Evolutionary conservation across 1,284 basidiomycete genomes (phyloP).

Genomic region (Spongiforma sp.): DNA sequence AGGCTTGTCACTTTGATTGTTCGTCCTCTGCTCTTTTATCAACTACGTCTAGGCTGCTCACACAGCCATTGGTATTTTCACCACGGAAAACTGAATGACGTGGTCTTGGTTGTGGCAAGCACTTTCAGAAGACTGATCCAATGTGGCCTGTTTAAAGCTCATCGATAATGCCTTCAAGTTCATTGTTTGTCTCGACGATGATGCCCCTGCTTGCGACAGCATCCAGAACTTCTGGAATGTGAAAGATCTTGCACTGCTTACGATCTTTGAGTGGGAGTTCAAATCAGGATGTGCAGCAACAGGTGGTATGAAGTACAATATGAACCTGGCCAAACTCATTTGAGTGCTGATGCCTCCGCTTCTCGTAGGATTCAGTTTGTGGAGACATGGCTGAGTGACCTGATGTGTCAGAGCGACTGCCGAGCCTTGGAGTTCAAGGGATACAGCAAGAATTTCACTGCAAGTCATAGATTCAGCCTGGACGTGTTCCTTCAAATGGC

Average conservation of each 20-base stretch:
- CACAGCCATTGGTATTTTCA: conserved; percentile 81
- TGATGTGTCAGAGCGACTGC: conserved; percentile 99
- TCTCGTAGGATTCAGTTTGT: conserved; percentile 88
- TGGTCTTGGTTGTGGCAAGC: conserved; percentile 83
- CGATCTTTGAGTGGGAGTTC: conserved; percentile 78
- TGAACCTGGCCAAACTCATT: conserved; percentile 93
- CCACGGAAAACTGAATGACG: conserved; percentile 93
- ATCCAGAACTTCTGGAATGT: conserved; percentile 16
- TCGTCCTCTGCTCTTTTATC: not conserved
- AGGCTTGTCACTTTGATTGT: conserved; percentile 54
- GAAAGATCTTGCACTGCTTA: conserved; percentile 83
- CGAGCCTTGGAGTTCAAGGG: conserved; percentile 88
- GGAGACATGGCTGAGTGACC: conserved; percentile 91
- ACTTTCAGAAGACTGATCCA: conserved; percentile 71
- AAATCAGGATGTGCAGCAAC: conserved; percentile 96
- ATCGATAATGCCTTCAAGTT: conserved; percentile 93
- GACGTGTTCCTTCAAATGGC: conserved; percentile 98
- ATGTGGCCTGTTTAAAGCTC: conserved; percentile 79
- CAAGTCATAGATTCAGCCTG: conserved; percentile 90
- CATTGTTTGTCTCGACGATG: conserved; percentile 93
- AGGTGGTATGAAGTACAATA: conserved; percentile 86
- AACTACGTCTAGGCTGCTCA: conserved; percentile 65
- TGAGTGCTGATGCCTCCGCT: conserved; percentile 89
- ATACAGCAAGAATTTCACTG: conserved; percentile 87
- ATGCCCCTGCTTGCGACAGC: conserved; percentile 54